These are phyloP conservation scores for Breviolum minutum DNA, from an alignment of 73 alveolate species.

Conservation along the genomic window DNA sequence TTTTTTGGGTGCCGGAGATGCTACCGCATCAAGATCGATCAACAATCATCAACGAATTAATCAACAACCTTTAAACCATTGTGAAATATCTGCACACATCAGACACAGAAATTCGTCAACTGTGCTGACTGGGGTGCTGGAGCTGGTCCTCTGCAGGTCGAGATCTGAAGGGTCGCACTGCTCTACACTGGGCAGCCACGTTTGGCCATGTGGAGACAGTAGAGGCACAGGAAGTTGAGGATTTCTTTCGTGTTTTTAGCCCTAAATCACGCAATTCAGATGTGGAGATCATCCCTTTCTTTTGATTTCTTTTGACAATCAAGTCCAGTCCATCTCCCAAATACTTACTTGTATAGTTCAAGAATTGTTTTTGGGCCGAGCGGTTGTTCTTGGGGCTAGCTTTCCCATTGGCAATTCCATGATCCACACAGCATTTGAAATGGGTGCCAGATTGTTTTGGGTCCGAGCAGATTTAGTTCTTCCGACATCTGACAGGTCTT, in stretches of 20 bases:
- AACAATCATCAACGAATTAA: not conserved
- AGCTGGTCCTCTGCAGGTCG: not conserved
- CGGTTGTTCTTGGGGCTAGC: not conserved
- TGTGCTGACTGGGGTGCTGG: too few relatives aligned
- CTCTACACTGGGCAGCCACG: constrained; percentile 94
- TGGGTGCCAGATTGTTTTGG: too few relatives aligned
- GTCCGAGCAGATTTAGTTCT: too few relatives aligned
- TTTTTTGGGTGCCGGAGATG: not conserved
- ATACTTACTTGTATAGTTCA: not conserved
- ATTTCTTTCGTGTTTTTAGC: not conserved
- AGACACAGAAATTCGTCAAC: too few relatives aligned
- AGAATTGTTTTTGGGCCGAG: not conserved
- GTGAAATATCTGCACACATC: too few relatives aligned
- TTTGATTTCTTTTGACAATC: too few relatives aligned
- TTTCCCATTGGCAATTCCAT: too few relatives aligned
- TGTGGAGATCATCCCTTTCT: not conserved
- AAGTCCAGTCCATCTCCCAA: too few relatives aligned
- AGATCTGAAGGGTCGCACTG: constrained; percentile 65
- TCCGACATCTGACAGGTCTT: not conserved
- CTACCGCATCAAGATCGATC: not conserved
- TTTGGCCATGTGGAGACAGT: constrained; percentile 32
- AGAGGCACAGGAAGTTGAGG: constrained; percentile 1
- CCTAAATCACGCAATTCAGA: not conserved
- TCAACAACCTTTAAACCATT: not conserved
- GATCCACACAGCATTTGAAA: too few relatives aligned